Conservation (phyloP, 2,329 filamentous ascomycete species). For the Colletotrichum sp. region DNA sequence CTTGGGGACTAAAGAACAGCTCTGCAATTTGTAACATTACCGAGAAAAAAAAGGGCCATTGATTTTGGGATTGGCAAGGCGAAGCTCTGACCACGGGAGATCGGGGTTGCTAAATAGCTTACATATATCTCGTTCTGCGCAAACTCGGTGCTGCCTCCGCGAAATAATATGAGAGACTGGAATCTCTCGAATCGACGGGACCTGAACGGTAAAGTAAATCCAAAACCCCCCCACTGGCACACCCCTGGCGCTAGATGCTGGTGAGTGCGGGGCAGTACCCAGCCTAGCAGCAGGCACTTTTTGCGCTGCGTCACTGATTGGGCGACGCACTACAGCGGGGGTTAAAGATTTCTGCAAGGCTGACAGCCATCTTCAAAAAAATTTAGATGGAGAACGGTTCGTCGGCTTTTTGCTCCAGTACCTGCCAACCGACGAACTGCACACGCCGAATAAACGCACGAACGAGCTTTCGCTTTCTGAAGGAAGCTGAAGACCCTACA, state of each 20-base stretch:
- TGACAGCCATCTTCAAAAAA: slow-evolving; percentile 21
- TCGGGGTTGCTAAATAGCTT: neutral
- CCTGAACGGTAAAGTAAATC: neutral
- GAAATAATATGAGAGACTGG: neutral
- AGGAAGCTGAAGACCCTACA: neutral
- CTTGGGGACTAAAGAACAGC: neutral
- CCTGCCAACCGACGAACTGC: neutral
- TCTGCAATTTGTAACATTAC: slow-evolving; percentile 2
- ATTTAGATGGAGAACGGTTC: neutral
- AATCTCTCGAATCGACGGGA: neutral
- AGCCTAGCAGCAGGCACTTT: neutral
- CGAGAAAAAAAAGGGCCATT: neutral
- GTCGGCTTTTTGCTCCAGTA: neutral
- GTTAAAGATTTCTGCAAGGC: slow-evolving; percentile 21
- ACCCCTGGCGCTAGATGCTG: neutral
- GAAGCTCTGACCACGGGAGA: neutral
- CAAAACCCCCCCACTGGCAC: neutral
- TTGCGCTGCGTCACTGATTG: slow-evolving; percentile 18
- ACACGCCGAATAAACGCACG: neutral
- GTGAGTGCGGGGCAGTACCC: slow-evolving; percentile 7
- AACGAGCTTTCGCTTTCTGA: neutral
- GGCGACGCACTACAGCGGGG: slow-evolving; percentile 2
- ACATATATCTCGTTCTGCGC: neutral
- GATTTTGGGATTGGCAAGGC: neutral
- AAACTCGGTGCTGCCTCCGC: neutral